A percentile compares a stretch with the other conserved stretches of the same genome.
These are phyloP conservation scores for Trypanosomatidae sp. DNA, from an alignment of 208 protist species.

Conservation along the genomic window DNA sequence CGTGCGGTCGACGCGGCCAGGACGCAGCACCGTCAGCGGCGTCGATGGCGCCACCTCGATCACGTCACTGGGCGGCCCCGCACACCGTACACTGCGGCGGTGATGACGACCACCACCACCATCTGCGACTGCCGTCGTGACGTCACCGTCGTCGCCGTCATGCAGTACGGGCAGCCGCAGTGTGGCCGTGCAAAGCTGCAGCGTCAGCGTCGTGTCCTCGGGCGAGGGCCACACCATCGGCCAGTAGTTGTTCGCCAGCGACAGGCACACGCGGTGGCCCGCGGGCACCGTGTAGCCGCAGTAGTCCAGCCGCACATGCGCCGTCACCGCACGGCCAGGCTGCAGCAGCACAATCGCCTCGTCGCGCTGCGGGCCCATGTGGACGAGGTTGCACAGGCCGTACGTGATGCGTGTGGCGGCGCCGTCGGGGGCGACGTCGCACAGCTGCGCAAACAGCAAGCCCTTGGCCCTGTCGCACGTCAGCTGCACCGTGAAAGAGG, in stretches of 20 bases:
- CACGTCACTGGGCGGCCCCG: constrained; percentile 7
- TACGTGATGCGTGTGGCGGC: constrained; percentile 40
- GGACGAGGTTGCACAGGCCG: constrained; percentile 36
- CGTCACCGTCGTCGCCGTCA: no score
- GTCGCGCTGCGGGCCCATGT: constrained; percentile 12
- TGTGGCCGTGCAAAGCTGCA: constrained; percentile 10
- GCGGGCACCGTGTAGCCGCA: constrained; percentile 37
- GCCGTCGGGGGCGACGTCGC: constrained; percentile 33
- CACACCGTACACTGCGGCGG: constrained; percentile 1
- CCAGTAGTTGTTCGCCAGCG: constrained; percentile 51
- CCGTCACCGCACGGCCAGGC: constrained; percentile 9
- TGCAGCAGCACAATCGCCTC: constrained; percentile 11
- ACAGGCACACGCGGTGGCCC: constrained; percentile 26
- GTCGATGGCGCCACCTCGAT: constrained; percentile 27
- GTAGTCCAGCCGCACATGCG: constrained; percentile 31
- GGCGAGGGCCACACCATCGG: constrained; percentile 51
- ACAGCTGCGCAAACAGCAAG: constrained; percentile 47
- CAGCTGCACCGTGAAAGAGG: constrained; percentile 21
- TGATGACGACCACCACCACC: constrained; percentile 8
- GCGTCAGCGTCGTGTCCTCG: constrained; percentile 24
- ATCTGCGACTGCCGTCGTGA: no score
- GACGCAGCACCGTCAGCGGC: constrained; percentile 13
- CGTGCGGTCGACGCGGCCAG: constrained; percentile 21
- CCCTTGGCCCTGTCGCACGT: constrained; percentile 37
- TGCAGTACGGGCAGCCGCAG: constrained; percentile 16